Base-by-base conservation (phyloP, 2,329 filamentous ascomycete species). In the Atkinsonella hypoxylon region DNA sequence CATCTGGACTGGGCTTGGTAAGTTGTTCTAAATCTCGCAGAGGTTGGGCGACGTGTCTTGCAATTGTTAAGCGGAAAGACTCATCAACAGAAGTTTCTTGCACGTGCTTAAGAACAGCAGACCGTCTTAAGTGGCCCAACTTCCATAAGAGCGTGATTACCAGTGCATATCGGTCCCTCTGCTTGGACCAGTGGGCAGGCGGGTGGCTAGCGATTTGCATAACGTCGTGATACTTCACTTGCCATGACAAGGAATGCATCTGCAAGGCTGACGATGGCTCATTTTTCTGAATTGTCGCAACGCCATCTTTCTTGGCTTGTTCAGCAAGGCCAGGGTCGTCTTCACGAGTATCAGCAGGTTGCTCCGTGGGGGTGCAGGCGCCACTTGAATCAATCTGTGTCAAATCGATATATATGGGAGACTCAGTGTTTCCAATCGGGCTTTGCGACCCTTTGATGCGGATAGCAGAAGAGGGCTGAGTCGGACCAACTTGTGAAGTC, bases 71-170 rank as follows among this genome's bases (percentile, higher is more conserved):
- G 11, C 50, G 17, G 38, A 52, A 55, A 4, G 54, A 43, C 18
- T 54, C 46, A 10, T 53, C 36, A 8, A 59, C 50, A 4, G 55
- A 48, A 7, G 51, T 48, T 3, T 53, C 20, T 56, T 61, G 62
- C 26, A 59, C 53, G 9, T 57, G 56, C 32, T 56, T 50, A 12
- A 68, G 52, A n/a, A 64, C 48, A 22, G 51, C 52, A 17, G 50
- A 57, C 43, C 66, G 62, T 31, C 63, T 60, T 20, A 44, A 43
- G 42, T 66, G 63, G 7, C 53, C 50, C 15, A 68, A 53, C 18
- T 55, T 62, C 59, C 60, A 64, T 4, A 68, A 47, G 5, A 67
- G 48, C 42, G 57, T 57, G 26, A 67, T 56, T 8, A 61, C 43
- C 10, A 68, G 52, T 38, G 58, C 61, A 58, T 60, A 64, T 4